These are phyloP conservation scores for Claviceps sp. DNA, from an alignment of 2,329 filamentous ascomycete genomes.

Conservation along the genomic window DNA sequence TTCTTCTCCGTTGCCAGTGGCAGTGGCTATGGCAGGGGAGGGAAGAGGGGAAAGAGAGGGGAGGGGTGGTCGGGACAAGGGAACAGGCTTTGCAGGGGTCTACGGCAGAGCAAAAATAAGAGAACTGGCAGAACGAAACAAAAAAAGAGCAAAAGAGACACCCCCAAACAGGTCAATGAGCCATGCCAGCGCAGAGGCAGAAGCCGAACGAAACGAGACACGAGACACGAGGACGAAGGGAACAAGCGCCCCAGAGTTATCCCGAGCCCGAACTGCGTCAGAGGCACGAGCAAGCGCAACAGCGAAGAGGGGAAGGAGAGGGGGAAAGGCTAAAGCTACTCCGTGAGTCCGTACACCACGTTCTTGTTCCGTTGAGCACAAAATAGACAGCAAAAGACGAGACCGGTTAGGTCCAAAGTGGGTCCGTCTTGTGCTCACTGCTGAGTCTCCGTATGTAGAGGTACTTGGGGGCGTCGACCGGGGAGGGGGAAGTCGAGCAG, in stretches of 20 bases:
- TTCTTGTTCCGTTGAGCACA: background rate
- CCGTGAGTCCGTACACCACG: background rate
- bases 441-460: constrained; percentile 1
- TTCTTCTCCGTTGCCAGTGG: background rate
- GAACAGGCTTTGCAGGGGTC: background rate
- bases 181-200: background rate
- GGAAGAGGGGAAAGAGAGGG: background rate
- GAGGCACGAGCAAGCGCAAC: background rate
- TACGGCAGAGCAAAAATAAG: background rate
- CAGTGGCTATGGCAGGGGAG: background rate
- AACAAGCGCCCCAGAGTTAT: background rate
- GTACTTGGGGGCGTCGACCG: constrained; percentile 1
- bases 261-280: background rate
- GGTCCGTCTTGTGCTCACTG: background rate
- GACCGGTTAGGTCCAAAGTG: background rate
- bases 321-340: background rate
- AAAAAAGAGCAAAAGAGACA: background rate
- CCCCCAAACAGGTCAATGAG: background rate
- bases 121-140: background rate
- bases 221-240: background rate
- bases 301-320: background rate
- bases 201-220: background rate
- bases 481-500: background rate
- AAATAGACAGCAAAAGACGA: background rate
- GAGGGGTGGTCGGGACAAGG: background rate